phyloP scores from a whole-genome alignment of 306 rosid genomes.

The Amphicarpaea edgeworthii region DNA sequence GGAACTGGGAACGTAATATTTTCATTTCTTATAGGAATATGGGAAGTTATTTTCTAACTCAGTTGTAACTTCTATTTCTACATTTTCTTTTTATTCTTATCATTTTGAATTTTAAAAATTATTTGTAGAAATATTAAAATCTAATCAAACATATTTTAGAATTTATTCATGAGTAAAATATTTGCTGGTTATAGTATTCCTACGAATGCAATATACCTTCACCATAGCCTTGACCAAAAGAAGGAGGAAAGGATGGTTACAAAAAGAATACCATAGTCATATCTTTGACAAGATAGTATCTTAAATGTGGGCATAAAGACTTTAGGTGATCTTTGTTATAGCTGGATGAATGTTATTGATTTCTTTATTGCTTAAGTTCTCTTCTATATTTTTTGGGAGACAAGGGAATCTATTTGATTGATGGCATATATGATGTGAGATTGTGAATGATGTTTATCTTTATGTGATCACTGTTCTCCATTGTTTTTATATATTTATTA shows the following conservation, averaged over 20 bases:
- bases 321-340: conserved; percentile 15
- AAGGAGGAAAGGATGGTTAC: not conserved
- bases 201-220: not conserved
- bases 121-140: not conserved
- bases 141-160: not conserved
- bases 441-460: conserved; percentile 23
- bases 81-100: not conserved
- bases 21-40: not conserved
- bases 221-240: not conserved
- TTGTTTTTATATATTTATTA: not conserved
- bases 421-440: conserved; percentile 11
- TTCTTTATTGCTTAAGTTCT: conserved; percentile 26
- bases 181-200: not conserved
- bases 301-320: conserved; percentile 2
- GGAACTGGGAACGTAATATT: too few species aligned
- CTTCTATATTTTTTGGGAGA: conserved; percentile 16
- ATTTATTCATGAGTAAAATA: not conserved
- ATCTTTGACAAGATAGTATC: not conserved
- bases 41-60: not conserved
- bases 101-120: not conserved
- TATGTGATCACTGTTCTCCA: not conserved
- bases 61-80: not conserved
- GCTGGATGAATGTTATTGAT: conserved; percentile 33
- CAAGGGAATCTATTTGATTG: conserved; percentile 32
- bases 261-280: conserved; percentile 4